These are phyloP conservation scores for Filobasidium floriforme DNA, from an alignment of 768 basidiomycete genomes.

Conservation along the genomic window DNA sequence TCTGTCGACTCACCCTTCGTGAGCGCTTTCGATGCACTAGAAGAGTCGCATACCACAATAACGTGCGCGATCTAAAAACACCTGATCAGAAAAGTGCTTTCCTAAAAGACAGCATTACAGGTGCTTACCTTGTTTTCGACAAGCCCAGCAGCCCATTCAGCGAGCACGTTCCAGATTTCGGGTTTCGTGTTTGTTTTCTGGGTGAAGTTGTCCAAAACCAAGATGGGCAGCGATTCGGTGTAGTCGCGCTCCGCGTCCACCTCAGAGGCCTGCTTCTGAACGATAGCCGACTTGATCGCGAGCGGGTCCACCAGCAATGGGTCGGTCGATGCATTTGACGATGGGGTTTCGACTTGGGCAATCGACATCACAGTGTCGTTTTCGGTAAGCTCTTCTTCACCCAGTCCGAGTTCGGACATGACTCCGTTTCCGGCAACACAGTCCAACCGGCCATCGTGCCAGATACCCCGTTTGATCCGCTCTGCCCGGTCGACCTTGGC, in stretches of 20 bases:
- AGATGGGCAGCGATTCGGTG: constrained; percentile 66
- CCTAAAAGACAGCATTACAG: neutral
- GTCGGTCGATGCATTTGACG: constrained; percentile 28
- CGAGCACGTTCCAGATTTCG: constrained; percentile 64
- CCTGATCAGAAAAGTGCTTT: neutral
- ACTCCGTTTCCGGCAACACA: constrained; percentile 76
- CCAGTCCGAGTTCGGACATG: constrained; percentile 76
- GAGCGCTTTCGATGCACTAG: constrained; percentile 75
- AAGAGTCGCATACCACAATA: constrained; percentile 79
- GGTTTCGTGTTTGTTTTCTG: constrained; percentile 56
- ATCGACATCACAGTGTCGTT: constrained; percentile 36
- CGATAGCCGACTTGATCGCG: constrained; percentile 33
- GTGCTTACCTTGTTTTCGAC: constrained; percentile 64
- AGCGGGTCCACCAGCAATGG: constrained; percentile 25
- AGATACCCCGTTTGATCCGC: constrained; percentile 58
- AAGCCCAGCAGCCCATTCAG: constrained; percentile 75
- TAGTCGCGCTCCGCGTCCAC: constrained; percentile 45
- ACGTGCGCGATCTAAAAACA: constrained; percentile 72
- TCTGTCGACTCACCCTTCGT: constrained; percentile 56
- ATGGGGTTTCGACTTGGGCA: neutral
- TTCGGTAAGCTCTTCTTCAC: constrained; percentile 57
- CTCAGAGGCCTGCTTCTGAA: constrained; percentile 38
- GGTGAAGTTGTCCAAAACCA: constrained; percentile 75
- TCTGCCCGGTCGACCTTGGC: constrained; percentile 45
- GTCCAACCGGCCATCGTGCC: constrained; percentile 82